Evolutionary conservation across 2,329 filamentous ascomycete species (phyloP).

Genomic region (Aspergillus sp.): DNA sequence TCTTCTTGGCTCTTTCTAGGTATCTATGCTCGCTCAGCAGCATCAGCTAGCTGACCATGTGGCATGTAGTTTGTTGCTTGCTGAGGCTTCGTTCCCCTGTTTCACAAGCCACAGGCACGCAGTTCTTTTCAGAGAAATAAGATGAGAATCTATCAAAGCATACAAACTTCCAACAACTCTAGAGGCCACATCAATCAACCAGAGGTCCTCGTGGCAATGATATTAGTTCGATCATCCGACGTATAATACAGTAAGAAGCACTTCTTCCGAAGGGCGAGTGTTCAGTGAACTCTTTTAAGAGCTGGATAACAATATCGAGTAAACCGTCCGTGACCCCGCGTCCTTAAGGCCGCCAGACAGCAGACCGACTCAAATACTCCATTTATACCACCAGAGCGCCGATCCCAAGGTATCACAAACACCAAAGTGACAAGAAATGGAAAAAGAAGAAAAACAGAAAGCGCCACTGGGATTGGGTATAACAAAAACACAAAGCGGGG

Average conservation of each 20-base stretch:
- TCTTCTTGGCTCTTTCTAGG: too few relatives aligned
- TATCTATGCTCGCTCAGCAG: too few relatives aligned
- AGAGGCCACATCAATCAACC: neutral
- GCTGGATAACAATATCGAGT: neutral
- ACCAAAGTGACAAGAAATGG: conserved; percentile 6
- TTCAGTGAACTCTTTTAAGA: neutral
- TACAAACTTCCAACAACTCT: neutral
- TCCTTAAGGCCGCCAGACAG: neutral
- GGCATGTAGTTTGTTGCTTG: too few relatives aligned
- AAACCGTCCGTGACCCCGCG: neutral
- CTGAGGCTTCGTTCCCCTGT: too few relatives aligned
- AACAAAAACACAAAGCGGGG: neutral
- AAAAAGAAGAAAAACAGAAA: conserved; percentile 3
- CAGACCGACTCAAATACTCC: neutral
- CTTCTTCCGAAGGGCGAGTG: neutral
- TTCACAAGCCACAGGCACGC: too few relatives aligned
- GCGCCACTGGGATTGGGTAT: neutral
- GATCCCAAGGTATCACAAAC: conserved; percentile 24
- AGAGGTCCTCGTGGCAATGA: neutral
- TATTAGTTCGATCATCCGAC: neutral
- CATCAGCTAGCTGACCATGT: too few relatives aligned
- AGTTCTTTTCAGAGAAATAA: too few relatives aligned
- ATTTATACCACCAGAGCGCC: conserved; percentile 14
- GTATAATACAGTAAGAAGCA: neutral
- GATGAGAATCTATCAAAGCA: neutral